Conservation (phyloP, 768 basidiomycete species). For the Mycena haematopus region DNA sequence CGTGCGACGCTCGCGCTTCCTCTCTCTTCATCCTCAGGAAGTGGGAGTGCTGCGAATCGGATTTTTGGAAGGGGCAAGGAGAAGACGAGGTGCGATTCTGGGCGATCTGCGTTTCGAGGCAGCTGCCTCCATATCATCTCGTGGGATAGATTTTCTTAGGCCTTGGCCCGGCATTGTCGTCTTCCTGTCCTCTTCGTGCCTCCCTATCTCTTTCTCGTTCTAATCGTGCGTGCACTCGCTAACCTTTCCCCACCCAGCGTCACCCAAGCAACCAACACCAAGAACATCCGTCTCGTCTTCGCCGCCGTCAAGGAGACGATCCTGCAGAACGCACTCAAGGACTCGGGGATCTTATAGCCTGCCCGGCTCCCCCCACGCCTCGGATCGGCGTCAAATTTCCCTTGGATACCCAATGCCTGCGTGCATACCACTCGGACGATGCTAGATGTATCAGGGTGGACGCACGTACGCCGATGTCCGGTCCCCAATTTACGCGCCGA, state of each 20-base stretch:
- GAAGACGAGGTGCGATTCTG: no score
- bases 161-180: neutral
- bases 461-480: neutral
- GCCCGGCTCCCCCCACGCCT: neutral
- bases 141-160: no score
- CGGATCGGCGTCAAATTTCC: no score
- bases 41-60: no score
- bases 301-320: constrained; percentile 65
- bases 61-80: no score
- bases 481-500: no score
- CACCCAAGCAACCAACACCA: constrained; percentile 82
- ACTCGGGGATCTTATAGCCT: constrained; percentile 72
- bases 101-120: no score
- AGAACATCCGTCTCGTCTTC: constrained; percentile 74
- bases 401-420: no score
- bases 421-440: no score
- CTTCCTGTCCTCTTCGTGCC: neutral
- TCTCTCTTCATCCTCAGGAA: no score
- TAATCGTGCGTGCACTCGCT: neutral
- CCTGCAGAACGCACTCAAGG: constrained; percentile 66
- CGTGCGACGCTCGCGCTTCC: no score
- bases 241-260: constrained; percentile 47
- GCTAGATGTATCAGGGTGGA: neutral
- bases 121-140: no score
- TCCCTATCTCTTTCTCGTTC: neutral